These are phyloP conservation scores for Phalaenopsis aphrodite DNA, from an alignment of 106 monocot species.

Conservation along the genomic window DNA sequence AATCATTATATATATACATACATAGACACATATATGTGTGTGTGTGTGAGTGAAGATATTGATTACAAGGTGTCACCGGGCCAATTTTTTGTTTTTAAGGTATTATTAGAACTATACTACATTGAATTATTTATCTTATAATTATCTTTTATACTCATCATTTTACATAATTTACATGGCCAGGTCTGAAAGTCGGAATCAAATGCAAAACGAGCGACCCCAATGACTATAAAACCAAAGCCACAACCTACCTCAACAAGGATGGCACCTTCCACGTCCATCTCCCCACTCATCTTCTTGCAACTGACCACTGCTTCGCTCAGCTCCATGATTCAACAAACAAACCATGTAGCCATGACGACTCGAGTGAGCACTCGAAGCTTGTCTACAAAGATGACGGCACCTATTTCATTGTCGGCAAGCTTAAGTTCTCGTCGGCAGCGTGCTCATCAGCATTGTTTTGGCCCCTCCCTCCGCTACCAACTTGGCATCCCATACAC, in stretches of 20 bases:
- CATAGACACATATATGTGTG: too few relatives aligned
- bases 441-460: background rate
- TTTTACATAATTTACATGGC: too few relatives aligned
- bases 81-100: too few relatives aligned
- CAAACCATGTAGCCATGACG: background rate
- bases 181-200: slow-evolving; percentile 1
- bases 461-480: background rate
- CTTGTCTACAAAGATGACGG: background rate
- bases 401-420: background rate
- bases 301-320: background rate
- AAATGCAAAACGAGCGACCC: background rate
- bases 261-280: slow-evolving; percentile 3
- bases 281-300: background rate
- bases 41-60: too few relatives aligned
- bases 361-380: background rate
- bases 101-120: too few relatives aligned
- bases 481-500: slow-evolving; percentile 2
- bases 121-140: too few relatives aligned
- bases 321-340: slow-evolving; percentile 6
- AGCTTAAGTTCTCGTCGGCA: slow-evolving; percentile 2
- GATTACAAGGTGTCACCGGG: too few relatives aligned
- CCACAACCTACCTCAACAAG: background rate
- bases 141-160: too few relatives aligned
- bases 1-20: too few relatives aligned
- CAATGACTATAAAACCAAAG: background rate